Base-by-base conservation (phyloP, 169 alveolate species). In the Plasmodium vinckei region DNA sequence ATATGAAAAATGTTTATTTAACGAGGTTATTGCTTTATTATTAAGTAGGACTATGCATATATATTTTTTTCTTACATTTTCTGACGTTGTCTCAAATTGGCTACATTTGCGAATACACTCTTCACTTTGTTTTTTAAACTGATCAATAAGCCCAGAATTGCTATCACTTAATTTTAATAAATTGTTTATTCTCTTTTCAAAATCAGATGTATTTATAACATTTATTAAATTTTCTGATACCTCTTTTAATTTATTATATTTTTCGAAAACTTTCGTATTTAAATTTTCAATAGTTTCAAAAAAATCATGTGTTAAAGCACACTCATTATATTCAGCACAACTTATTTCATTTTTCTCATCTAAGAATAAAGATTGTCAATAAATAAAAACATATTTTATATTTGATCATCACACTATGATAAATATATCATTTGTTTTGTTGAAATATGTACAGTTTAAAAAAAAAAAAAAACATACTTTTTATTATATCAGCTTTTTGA, bases 71-170 rank as follows among this genome's bases (percentile, higher is more conserved):
- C 68, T 15, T 54, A 86, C 91, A 60, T 69, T 70, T 51, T 86
- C 91, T 9, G 91, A 86, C 2, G 87, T 69, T 49, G 91, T 86
- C 46, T 86, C 91, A 70, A 86, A 86, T 53, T 86, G 69, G 39
- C 87, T 86, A 56, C 91, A 86, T 46, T 64, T 63, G 1, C 87
- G 86, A 60, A 86, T 86, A 27, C 91, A 86, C n/a, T 86, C 91
- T 51, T 86, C 91, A 47, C 91, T 86, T 23, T 86, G 47, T 63
- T 60, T 57, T 27, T 72, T 70, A 63, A 86, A 86, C 46, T 86
- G 15, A 23, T 86, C 87, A 17, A 86, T 71, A 25, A 70, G 69
- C 10, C 46, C 75, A 5, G 91, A 86, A 61, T 86, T 86, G 2
- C 25, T 59, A 1, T 86, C 69, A 23, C 73, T 68, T 17, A 69